Evolutionary conservation across 768 basidiomycete species (phyloP).

Genomic region (Myochromella boudieri): DNA sequence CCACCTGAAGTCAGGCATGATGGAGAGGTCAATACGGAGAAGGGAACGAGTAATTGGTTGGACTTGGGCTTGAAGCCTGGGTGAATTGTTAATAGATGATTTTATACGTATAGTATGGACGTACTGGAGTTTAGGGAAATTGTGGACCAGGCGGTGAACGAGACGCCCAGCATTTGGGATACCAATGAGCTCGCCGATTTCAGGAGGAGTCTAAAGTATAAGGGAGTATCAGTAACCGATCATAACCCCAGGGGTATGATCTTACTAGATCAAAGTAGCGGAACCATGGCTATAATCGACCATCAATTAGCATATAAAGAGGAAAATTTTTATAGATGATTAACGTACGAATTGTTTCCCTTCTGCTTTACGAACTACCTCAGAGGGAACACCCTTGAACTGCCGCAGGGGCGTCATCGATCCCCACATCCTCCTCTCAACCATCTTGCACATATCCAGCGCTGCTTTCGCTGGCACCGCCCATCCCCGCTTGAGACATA

Average conservation of each 20-base stretch:
- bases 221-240: neutral
- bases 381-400: constrained; percentile 86
- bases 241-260: neutral
- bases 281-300: constrained; percentile 35
- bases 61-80: constrained; percentile 88
- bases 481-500: constrained; percentile 98
- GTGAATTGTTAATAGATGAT: constrained; percentile 1
- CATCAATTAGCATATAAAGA: neutral
- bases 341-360: constrained; percentile 90
- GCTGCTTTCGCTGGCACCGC: constrained; percentile 90
- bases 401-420: constrained; percentile 98
- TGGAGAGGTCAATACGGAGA: constrained; percentile 88
- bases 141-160: constrained; percentile 91
- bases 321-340: neutral
- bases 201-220: constrained; percentile 61
- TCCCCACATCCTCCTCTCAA: constrained; percentile 90
- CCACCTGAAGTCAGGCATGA: constrained; percentile 98
- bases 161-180: constrained; percentile 91
- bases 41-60: constrained; percentile 95
- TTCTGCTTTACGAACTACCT: constrained; percentile 88
- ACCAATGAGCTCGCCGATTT: constrained; percentile 94
- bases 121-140: constrained; percentile 91
- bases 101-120: constrained; percentile 21
- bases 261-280: constrained; percentile 88
- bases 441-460: constrained; percentile 95